A percentile compares a stretch with the other conserved stretches of the same genome.
Evolutionary conservation across 345 rosid genomes (phyloP).

Genomic region (Eucalyptus urophylla): DNA sequence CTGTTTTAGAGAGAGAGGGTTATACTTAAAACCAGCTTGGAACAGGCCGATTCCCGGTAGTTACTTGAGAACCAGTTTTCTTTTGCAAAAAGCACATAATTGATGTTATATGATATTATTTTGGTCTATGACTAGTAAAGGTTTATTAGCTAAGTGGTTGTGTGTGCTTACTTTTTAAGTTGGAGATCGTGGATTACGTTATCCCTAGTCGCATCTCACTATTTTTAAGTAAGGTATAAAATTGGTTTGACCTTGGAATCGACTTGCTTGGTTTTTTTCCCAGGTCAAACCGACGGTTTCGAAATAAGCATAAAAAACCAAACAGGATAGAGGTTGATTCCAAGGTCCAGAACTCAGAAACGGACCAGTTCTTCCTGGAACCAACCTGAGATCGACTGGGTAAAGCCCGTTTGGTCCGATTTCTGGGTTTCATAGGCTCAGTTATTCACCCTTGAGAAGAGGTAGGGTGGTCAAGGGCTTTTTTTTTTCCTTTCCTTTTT

Average conservation of each 20-base stretch:
- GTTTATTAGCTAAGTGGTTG: not conserved
- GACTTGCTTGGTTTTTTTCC: not conserved
- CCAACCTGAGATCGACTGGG: not conserved
- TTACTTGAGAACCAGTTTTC: not conserved
- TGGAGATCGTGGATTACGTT: not conserved
- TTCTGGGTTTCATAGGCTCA: not conserved
- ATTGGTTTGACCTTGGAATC: not conserved
- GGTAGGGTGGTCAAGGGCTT: not conserved
- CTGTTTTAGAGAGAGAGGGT: not conserved
- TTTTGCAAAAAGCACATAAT: not conserved
- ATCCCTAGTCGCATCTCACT: not conserved
- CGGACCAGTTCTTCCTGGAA: not conserved
- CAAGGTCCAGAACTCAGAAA: not conserved
- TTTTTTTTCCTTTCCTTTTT: too few species aligned
- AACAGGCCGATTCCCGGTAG: not conserved
- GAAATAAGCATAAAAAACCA: not conserved
- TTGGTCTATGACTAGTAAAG: not conserved
- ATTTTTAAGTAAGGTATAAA: not conserved
- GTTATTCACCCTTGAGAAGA: not conserved
- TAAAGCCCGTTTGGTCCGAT: not conserved
- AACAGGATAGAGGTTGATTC: not conserved
- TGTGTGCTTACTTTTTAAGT: not conserved
- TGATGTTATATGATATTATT: not conserved
- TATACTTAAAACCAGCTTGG: not conserved
- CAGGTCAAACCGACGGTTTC: not conserved